These are phyloP conservation scores for Liriodendron chinense DNA, from an alignment of 164 flowering plant genomes.

Conservation along the genomic window DNA sequence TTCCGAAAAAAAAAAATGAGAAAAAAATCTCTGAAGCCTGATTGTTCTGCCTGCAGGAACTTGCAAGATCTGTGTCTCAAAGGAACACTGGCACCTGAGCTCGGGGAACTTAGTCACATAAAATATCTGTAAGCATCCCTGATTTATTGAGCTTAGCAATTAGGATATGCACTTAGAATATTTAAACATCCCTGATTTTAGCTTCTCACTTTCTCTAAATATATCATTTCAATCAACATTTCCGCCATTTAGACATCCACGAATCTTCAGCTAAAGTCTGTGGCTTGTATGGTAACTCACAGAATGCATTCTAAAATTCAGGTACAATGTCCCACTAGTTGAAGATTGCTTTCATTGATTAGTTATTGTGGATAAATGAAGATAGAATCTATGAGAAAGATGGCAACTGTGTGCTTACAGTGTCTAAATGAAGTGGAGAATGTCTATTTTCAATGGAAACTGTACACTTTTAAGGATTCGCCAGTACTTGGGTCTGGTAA, in stretches of 20 bases:
- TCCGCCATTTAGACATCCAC: neutral
- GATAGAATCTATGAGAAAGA: neutral
- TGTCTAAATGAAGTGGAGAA: neutral
- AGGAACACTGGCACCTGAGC: slow-evolving; percentile 70
- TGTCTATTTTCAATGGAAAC: neutral
- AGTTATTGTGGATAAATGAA: neutral
- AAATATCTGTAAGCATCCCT: slow-evolving; percentile 73
- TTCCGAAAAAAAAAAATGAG: neutral
- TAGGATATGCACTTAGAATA: neutral
- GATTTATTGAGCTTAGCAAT: too few species aligned
- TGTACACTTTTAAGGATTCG: neutral
- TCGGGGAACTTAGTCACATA: slow-evolving; percentile 51
- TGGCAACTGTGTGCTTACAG: neutral
- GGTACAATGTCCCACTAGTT: neutral
- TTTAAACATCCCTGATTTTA: neutral
- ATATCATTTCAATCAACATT: neutral
- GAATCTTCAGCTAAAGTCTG: neutral
- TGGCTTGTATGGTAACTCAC: neutral
- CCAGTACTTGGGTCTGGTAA: neutral
- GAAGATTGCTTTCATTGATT: neutral
- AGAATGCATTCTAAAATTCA: neutral
- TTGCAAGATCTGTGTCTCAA: slow-evolving; percentile 64
- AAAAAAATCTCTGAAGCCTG: neutral
- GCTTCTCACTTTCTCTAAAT: neutral
- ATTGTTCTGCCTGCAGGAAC: slow-evolving; percentile 44